These are phyloP conservation scores for Hymenotorrendiella dingleyae DNA, from an alignment of 2,329 filamentous ascomycete species.

Conservation along the genomic window DNA sequence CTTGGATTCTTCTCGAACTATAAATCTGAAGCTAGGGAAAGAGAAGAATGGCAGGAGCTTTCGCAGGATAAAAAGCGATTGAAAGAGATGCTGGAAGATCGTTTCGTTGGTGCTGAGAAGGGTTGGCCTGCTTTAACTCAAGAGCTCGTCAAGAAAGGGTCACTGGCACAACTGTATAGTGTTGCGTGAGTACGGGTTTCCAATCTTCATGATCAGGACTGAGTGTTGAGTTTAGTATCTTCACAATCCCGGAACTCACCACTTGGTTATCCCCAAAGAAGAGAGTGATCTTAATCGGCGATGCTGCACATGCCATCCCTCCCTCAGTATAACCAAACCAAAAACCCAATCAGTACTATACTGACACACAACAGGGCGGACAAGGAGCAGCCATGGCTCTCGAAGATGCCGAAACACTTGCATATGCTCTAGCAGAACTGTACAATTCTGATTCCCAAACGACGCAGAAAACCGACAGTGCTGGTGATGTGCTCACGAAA, in stretches of 20 bases:
- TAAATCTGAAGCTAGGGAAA: slow-evolving; percentile 17
- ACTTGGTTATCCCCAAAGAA: slow-evolving; percentile 32
- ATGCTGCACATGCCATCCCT: slow-evolving; percentile 42
- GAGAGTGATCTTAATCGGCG: slow-evolving; percentile 38
- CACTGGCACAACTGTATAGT: too few relatives aligned
- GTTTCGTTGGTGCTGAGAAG: not conserved
- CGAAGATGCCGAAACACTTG: slow-evolving; percentile 42
- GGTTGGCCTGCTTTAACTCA: not conserved
- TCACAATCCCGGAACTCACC: slow-evolving; percentile 30
- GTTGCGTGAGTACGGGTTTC: too few relatives aligned
- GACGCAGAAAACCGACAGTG: not conserved
- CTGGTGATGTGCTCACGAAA: not conserved
- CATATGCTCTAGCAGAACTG: slow-evolving; percentile 2
- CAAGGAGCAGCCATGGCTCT: slow-evolving; percentile 40
- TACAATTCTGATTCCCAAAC: not conserved
- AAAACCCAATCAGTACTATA: not conserved
- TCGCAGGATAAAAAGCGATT: not conserved
- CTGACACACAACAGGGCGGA: slow-evolving; percentile 31
- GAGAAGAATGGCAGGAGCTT: not conserved
- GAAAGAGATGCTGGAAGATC: not conserved
- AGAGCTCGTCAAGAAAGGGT: not conserved
- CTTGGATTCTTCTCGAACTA: slow-evolving; percentile 27
- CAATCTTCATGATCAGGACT: too few relatives aligned
- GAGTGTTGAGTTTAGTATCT: not conserved
- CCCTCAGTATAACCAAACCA: slow-evolving; percentile 19